Base-by-base conservation (phyloP, 2,329 filamentous ascomycete genomes). In the Chalaropsis thielavioides region DNA sequence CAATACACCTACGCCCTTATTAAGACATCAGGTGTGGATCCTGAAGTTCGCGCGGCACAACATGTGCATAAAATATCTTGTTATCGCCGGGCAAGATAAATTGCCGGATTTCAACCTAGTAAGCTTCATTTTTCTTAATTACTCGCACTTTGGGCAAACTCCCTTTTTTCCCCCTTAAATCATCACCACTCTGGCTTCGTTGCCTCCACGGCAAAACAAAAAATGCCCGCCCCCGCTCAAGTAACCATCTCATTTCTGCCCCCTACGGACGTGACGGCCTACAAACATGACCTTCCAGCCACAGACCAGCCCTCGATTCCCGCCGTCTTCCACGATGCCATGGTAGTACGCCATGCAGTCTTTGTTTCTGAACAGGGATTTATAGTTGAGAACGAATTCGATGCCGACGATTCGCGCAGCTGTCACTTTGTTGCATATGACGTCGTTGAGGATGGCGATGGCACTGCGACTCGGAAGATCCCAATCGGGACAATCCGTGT, bases 401-500 rank as follows among this genome's bases (percentile, higher is more conserved):
- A 96, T 76, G 76, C 80, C 0, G 90, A 96, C 72, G 92, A 97
- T 73, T 69, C 80, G 0, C 82, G 89, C 43, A 86, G 84, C 69
- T 92, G 86, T 76, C 91, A 96, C 74, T 96, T 90, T 88, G 86
- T 96, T 38, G 79, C 86, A n/a, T 96, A 95, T 74, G 83, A 84
- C 60, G 84, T 80, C 17, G 74, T 58, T 10, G 24, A 13, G 31
- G 7, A n/a, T 1, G 24, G 27, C 11, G 54, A 58, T 58, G 54
- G 54, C 2, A 80, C 77, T 72, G 76, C 73, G 64, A 80, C 77
- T 22, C 70, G 71, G 44, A 73, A 72, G 69, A 76, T 74, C 27
- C 83, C 90, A 60, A 83, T 92, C 63, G 90, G 87, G 7, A 90
- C 88, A 1, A 81, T 95, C 67, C 84, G 92, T 24, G 78, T 95